Evolutionary conservation across 257 asterid genomes (phyloP), one percentile per base, ranked within the genome.

Genomic region (Orobanche coerulescens): DNA sequence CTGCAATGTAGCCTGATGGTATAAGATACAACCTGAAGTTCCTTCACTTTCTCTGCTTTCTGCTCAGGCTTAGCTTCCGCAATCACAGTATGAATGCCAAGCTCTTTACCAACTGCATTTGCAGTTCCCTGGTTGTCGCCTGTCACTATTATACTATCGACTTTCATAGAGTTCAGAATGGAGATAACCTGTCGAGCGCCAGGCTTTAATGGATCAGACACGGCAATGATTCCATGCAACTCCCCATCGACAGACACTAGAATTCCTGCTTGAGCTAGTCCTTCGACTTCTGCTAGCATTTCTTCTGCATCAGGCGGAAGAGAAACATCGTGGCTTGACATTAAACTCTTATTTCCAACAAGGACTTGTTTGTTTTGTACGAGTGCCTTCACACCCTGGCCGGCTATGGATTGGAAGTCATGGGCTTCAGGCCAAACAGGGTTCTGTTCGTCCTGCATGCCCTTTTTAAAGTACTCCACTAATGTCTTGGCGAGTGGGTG

Each of bases 51-150:
- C 53, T 87, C 82, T 10, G 93, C 94, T 78, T 90, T 90, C 22
- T 76, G 75, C 54, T 74, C 79, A 8, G 97, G 97, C 61, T 78
- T 87, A 30, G 93, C 94, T 70, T 87, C 90, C 47, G 97, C 97
- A 11, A 76, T 43, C 13, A 90, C 86, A 3, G 39, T 44, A 25
- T 75, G 75, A 61, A 90, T 84, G 3, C 93, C 95, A 19, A 84
- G 93, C 26, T 90, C 85, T 64, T 74, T 76, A 66, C 94, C 94
- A 67, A 90, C 75, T 0, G 97, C 82, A 33, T 74, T 75, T 8
- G 95, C 94, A 42, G 97, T 90, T 72, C 97, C 94, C 80, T 84
- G 70, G 49, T 90, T 90, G 66, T 90, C 95, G 7, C 97, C 95
- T 0, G 97, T 90, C 40, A 84, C 83, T 31, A 90, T 61, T 44